Base-by-base conservation (phyloP, 78 protist species). In the Thecamonas trahens region DNA sequence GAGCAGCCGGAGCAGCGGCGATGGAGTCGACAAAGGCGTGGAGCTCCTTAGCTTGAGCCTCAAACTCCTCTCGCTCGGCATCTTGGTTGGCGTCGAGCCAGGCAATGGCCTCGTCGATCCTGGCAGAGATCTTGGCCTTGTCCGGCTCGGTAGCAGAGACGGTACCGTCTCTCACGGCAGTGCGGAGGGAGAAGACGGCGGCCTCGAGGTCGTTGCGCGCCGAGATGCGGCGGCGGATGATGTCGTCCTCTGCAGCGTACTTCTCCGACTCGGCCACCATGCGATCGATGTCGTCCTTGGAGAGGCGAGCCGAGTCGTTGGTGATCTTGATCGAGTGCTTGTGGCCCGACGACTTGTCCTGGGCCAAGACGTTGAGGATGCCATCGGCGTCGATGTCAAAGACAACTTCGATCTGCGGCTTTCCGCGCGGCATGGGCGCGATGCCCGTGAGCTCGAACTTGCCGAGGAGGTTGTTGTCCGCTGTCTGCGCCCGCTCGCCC, bases 371-470 rank as follows among this genome's bases (percentile, higher is more conserved):
- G 67, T 91, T 84, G 65, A 95, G 70, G 86, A 91, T 91, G 59
- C 95, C 89, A 78, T 94, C 89, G 59, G 92, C 93, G 72, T 96
- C 99, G 52, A 96, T 72, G 78, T 94, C 94, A 50, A 94, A 96
- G 31, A 92, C 80, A 38, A 96, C 99, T 76, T 96, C 97, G 72
- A 96, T 91, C 84, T 92, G 94, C 22, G 99, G 98, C 35, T 82
- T 86, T 22, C 97, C 99, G 45, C 96, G 87, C 38, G 99, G 99
- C 24, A 94, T 95, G n/a, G 97, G 97, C 40, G 97, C 92, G 69
- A 96, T 96, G 67, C 93, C 96, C 22, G 79, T 54, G 28, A 95
- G 82, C 73, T 91, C 94, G 70, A 95, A 95, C 69, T 87, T 76
- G 69, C 97, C 98, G 42, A 95, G 85, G 3, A 88, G 84, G 88